Base-by-base conservation (phyloP, 352 stramenopile species). In the Pythium vanterpoolii region DNA sequence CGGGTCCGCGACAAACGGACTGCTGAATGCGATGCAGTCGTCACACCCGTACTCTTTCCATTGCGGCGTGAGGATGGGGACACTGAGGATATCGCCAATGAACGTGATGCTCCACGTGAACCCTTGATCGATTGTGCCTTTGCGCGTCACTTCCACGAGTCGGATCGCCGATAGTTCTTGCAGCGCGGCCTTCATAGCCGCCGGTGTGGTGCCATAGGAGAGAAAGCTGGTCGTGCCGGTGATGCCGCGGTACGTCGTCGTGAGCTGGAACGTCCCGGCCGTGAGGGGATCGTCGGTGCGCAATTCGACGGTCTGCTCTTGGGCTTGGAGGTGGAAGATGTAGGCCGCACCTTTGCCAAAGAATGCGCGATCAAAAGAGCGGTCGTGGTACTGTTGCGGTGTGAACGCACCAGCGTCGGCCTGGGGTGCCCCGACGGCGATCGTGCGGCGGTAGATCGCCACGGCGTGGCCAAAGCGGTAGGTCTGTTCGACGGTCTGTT, bases 341-440 rank as follows among this genome's bases (percentile, higher is more conserved):
- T 92, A 95, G 8, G 66, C 83, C 1, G 86, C 78, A 7, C 83
- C 86, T 45, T 76, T 83, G n/a, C 76, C 80, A 21, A 89, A 90
- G 56, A 66, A 95, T 9, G 57, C 48, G 8, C 61, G 68, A 51
- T 95, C 85, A 21, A 90, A 86, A 16, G 72, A 65, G 11, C 54
- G 72, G 19, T 75, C 73, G 45, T 91, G 58, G 33, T 92, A 90
- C 56, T 92, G 55, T 18, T 69, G 56, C 2, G 77, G 49, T 0
- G 59, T 57, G 26, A 87, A 87, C 24, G 68, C 59, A 1, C 94
- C 90, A n/a, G 90, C 76, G 50, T 89, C 81, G 4, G 82, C 86
- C 36, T 87, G 87, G 5, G 94, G 94, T 1, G 94, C 93, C 0
- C 91, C 90, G 1, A 98, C 83, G 5, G 94, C 85, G 28, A 98